Conservation (phyloP, 1,139 yeast genomes). For the Candida gigantensis region DNA sequence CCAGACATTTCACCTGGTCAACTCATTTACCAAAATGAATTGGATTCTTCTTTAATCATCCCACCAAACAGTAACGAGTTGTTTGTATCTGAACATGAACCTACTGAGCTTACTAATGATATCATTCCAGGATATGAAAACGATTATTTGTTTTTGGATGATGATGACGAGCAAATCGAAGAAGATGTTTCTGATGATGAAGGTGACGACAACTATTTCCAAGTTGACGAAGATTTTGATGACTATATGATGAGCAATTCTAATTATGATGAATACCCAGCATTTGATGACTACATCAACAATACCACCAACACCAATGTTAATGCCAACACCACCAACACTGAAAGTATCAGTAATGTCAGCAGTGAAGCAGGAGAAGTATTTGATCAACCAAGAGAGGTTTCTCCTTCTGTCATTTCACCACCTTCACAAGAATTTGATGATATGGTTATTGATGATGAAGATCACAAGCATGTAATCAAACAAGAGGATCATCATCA, state of each 20-base stretch:
- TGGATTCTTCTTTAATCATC: constrained; percentile 29
- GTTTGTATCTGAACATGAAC: constrained; percentile 2
- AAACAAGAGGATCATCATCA: not conserved
- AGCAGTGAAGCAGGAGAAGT: not conserved
- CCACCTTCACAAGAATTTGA: constrained; percentile 4
- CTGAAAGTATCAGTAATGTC: not conserved
- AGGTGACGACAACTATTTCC: constrained; percentile 40
- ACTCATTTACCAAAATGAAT: constrained; percentile 28
- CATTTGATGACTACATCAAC: constrained; percentile 10
- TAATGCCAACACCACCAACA: constrained; percentile 1
- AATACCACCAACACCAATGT: not conserved
- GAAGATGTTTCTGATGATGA: constrained; percentile 42
- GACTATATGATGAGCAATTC: constrained; percentile 27
- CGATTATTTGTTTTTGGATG: constrained; percentile 37
- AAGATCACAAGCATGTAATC: not conserved
- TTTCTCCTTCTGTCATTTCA: constrained; percentile 6
- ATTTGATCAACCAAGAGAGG: constrained; percentile 6
- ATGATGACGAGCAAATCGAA: constrained; percentile 33
- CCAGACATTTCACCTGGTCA: constrained; percentile 49
- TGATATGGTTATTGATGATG: constrained; percentile 7
- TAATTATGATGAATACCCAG: constrained; percentile 8
- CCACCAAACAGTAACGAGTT: constrained; percentile 21
- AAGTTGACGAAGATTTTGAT: constrained; percentile 42
- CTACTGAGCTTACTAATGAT: constrained; percentile 8
- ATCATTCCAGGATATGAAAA: constrained; percentile 37